phyloP scores from a whole-genome alignment of 2,329 filamentous ascomycete genomes.

The Xylaria sp. region DNA sequence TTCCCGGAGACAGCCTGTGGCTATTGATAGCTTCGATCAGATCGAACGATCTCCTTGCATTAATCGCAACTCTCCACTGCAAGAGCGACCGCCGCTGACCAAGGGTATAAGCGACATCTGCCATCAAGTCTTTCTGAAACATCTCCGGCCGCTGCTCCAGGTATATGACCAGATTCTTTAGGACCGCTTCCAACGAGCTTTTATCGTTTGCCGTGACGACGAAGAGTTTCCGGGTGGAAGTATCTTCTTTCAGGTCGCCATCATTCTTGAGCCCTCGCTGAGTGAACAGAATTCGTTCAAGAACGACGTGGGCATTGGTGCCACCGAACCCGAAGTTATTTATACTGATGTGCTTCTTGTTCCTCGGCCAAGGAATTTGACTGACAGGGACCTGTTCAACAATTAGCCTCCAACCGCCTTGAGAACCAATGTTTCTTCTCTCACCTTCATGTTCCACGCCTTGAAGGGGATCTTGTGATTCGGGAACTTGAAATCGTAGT shows the following conservation, averaged over 20 bases:
- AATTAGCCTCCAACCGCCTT: background rate
- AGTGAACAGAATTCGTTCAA: conserved; percentile 33
- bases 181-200: conserved; percentile 31
- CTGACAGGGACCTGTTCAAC: conserved; percentile 36
- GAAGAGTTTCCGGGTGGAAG: conserved; percentile 37
- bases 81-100: conserved; percentile 41
- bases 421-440: background rate
- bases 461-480: conserved; percentile 46
- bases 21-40: conserved; percentile 41
- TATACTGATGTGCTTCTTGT: conserved; percentile 44
- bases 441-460: conserved; percentile 43
- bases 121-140: conserved; percentile 41
- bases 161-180: conserved; percentile 39
- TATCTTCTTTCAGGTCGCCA: conserved; percentile 32
- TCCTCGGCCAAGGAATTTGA: conserved; percentile 42
- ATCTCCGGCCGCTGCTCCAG: conserved; percentile 40
- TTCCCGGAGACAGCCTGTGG: conserved; percentile 33
- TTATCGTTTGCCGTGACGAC: conserved; percentile 40
- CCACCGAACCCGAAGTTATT: conserved; percentile 33
- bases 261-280: conserved; percentile 30
- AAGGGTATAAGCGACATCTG: conserved; percentile 45
- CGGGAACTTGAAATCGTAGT: conserved; percentile 44
- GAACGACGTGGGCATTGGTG: conserved; percentile 31
- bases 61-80: conserved; percentile 40
- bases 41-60: conserved; percentile 41